Percentiles rank a stretch among this genome's conserved stretches.
These are phyloP conservation scores for Monoraphidium neglectum DNA, from an alignment of 139 green algal genomes.

Conservation along the genomic window DNA sequence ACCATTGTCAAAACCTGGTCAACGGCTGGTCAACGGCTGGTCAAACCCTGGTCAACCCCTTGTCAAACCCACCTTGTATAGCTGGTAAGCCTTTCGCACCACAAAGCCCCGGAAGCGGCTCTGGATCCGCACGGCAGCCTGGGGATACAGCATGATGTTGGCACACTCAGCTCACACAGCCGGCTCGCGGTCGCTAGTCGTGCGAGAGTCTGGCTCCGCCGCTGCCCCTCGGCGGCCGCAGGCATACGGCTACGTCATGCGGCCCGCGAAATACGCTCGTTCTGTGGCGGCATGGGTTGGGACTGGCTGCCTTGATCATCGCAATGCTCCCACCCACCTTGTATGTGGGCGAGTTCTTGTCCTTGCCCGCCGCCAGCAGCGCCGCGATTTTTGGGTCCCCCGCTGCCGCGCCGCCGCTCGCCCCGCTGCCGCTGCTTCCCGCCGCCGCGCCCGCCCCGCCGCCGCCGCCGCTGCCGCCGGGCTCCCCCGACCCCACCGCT, in stretches of 20 bases:
- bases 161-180: too few species aligned
- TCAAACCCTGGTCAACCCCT: too few species aligned
- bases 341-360: constrained; percentile 56
- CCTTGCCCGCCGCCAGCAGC: constrained; percentile 37
- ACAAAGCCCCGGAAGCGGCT: constrained; percentile 59
- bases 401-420: constrained; percentile 4
- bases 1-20: too few species aligned
- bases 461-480: background rate
- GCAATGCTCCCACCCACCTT: constrained; percentile 45
- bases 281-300: too few species aligned
- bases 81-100: constrained; percentile 85
- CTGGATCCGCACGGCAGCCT: constrained; percentile 12
- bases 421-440: constrained; percentile 15
- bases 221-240: too few species aligned
- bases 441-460: constrained; percentile 15
- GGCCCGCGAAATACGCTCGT: too few species aligned
- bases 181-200: too few species aligned
- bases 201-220: too few species aligned
- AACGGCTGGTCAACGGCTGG: too few species aligned
- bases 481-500: constrained; percentile 4
- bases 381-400: constrained; percentile 19
- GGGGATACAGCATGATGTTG: background rate
- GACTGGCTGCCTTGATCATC: too few species aligned
- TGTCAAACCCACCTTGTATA: constrained; percentile 69
- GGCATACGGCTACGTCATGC: too few species aligned